Base-by-base conservation (phyloP, 495 filamentous ascomycete species). In the Lepraria neglecta region DNA sequence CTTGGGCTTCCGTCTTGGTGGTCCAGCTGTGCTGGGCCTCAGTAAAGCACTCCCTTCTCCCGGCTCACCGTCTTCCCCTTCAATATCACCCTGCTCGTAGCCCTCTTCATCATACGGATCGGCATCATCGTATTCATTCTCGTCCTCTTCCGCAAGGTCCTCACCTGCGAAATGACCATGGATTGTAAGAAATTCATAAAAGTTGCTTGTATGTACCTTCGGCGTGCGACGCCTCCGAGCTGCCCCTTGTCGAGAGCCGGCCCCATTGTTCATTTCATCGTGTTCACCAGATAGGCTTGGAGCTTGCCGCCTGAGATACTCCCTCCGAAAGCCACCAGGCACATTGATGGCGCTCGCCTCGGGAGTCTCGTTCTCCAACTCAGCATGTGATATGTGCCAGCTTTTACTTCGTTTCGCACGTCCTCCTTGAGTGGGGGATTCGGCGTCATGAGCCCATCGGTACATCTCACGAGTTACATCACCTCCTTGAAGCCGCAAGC, bases 161-260 rank as follows among this genome's bases (percentile, higher is more conserved):
- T 98, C 94, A 69, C 94, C 94, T 17, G 94, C 94, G 71, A 97
- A 98, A 74, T 97, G 95, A 4, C 95, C 94, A 66, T 96, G 97
- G 17, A 98, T 78, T 9, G 88, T 91, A 55, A 98, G 72, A 66
- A 97, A 98, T 70, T 98, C 95, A 48, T 97, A 83, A 68, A 98
- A 98, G 73, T 87, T 97, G 65, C 73, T 89, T 14, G 94, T 95
- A 48, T 96, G 83, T 17, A 95, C 75, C 55, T 82, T 85, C 43
- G 83, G 84, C 28, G 78, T 79, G 72, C 73, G 21, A 64, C 56
- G 55, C 5, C 10, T 60, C 64, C 67, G 55, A 69, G 68, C 71
- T 70, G 62, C 73, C 71, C 60, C 73, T 60, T 58, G 62, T 73
- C 68, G 45, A n/a, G 59, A 19, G 30, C 35, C 42, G 17, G 31